Percentiles rank a stretch among this genome's conserved stretches.
Evolutionary conservation across 2,329 filamentous ascomycete species (phyloP).

Genomic region (Chaetomiaceae sp.): DNA sequence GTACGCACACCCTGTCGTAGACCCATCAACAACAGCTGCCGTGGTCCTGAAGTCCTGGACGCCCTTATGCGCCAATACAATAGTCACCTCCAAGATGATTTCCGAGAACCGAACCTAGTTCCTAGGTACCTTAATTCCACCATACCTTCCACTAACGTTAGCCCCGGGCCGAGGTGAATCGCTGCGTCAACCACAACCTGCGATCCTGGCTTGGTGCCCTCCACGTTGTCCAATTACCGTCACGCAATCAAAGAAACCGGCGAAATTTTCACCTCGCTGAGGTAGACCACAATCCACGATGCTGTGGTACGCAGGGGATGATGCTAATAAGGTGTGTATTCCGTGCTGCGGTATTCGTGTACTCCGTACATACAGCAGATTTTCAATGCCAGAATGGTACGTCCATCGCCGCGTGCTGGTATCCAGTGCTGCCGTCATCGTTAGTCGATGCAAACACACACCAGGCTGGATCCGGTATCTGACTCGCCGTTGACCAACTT

Average conservation of each 20-base stretch:
- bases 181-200: too few relatives aligned
- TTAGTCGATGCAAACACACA: neutral
- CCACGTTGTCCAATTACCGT: neutral
- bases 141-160: too few relatives aligned
- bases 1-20: neutral
- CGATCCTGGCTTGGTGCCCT: neutral
- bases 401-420: too few relatives aligned
- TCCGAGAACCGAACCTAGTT: neutral
- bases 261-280: neutral
- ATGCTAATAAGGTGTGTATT: too few relatives aligned
- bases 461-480: neutral
- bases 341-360: neutral
- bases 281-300: neutral
- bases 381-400: too few relatives aligned
- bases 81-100: constrained; percentile 1
- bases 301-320: neutral
- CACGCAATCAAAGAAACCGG: neutral
- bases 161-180: neutral
- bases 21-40: neutral
- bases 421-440: neutral
- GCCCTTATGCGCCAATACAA: constrained; percentile 9
- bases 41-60: too few relatives aligned
- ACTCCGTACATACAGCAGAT: too few relatives aligned
- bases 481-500: neutral
- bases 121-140: neutral